These are phyloP conservation scores for Syzygium syzygioides DNA, from an alignment of 441 rosid species.

Conservation along the genomic window DNA sequence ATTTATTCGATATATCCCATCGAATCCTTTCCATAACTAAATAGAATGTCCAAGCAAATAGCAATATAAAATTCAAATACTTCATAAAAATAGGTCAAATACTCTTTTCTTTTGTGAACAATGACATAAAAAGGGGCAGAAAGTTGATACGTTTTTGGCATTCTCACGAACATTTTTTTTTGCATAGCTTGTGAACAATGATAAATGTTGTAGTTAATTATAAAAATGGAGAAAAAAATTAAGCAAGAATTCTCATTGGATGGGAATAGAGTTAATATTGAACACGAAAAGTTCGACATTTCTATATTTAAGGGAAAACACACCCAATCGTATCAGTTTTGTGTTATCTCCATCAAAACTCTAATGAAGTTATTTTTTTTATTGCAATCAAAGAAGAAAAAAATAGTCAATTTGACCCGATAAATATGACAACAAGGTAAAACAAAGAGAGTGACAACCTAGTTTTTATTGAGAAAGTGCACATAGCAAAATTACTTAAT, in stretches of 20 bases:
- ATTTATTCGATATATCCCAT: neutral
- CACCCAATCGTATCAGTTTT: neutral
- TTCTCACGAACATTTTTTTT: neutral
- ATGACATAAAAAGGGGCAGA: neutral
- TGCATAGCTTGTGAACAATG: neutral
- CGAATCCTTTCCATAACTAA: neutral
- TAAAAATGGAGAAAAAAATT: neutral
- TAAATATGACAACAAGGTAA: neutral
- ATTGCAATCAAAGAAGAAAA: neutral
- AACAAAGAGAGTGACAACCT: neutral
- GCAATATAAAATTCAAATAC: neutral
- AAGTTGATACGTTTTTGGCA: neutral
- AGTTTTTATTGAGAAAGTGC: neutral
- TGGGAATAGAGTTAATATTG: neutral
- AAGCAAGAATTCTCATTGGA: neutral
- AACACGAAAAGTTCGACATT: neutral
- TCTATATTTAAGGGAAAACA: neutral
- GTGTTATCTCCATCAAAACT: neutral
- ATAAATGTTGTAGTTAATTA: neutral
- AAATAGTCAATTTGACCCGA: neutral
- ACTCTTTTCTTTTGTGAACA: neutral
- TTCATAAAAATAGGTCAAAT: neutral
- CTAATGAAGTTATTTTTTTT: neutral
- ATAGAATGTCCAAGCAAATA: neutral
- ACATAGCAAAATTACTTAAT: neutral